Evolutionary conservation across 1,284 basidiomycete genomes (phyloP).

Genomic region (Cryptococcus wingfieldii): DNA sequence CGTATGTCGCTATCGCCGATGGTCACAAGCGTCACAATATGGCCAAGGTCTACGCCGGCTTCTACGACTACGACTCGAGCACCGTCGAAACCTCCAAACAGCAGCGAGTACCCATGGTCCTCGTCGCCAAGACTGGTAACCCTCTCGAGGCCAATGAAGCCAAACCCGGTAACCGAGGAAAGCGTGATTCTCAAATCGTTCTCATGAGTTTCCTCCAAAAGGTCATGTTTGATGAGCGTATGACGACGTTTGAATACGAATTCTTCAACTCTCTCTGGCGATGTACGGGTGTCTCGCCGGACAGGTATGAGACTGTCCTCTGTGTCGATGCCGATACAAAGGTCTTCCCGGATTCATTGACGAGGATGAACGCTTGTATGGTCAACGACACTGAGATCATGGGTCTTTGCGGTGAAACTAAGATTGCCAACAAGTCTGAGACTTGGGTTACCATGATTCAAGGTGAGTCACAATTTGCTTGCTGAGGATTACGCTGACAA

Average conservation of each 20-base stretch:
- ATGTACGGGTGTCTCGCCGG: conserved; percentile 89
- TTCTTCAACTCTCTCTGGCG: conserved; percentile 98
- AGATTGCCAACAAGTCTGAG: conserved; percentile 97
- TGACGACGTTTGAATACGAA: conserved; percentile 99
- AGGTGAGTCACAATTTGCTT: conserved; percentile 57
- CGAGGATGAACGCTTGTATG: conserved; percentile 90
- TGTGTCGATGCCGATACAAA: conserved; percentile 99
- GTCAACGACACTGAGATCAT: conserved; percentile 94
- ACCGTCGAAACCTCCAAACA: conserved; percentile 92
- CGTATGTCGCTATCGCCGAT: conserved; percentile 97
- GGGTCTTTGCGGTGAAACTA: conserved; percentile 98
- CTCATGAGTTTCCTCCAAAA: conserved; percentile 97
- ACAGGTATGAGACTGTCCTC: conserved; percentile 90
- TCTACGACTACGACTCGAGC: conserved; percentile 91
- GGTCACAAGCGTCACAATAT: conserved; percentile 99
- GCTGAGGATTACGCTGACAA: conserved; percentile 4
- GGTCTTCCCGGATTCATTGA: conserved; percentile 90
- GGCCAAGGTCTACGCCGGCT: conserved; percentile 97
- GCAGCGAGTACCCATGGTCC: conserved; percentile 90
- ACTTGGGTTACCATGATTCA: conserved; percentile 95
- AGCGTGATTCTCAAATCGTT: conserved; percentile 96
- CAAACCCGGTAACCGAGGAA: conserved; percentile 97
- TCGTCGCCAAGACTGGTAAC: conserved; percentile 93
- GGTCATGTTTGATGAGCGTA: conserved; percentile 98
- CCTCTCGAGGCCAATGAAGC: conserved; percentile 78